Percentiles rank a stretch among this genome's conserved stretches.
These are phyloP conservation scores for Hura crepitans DNA, from an alignment of 441 rosid species.

Conservation along the genomic window DNA sequence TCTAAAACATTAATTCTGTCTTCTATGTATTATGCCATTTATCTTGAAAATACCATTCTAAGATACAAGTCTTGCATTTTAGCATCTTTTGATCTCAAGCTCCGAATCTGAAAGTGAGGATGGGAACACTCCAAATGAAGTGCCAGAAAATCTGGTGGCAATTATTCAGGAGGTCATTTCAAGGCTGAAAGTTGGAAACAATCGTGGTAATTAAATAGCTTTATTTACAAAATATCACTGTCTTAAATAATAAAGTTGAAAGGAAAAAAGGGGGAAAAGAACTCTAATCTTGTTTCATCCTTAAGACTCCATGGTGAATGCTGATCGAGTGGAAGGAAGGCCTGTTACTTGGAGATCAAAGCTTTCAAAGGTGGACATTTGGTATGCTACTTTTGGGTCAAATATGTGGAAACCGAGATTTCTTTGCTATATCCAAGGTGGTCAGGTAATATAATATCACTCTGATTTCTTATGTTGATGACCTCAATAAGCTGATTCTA, in stretches of 20 bases:
- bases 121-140: constrained; percentile 19
- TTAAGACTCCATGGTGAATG: constrained; percentile 15
- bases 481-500: too few relatives aligned
- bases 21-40: not conserved
- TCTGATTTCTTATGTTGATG: constrained; percentile 1
- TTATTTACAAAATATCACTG: not conserved
- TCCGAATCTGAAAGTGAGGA: constrained; percentile 64
- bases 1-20: not conserved
- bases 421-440: constrained; percentile 83
- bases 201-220: constrained; percentile 34
- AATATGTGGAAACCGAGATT: constrained; percentile 85
- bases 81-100: constrained; percentile 49
- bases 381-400: constrained; percentile 89
- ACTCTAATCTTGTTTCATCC: not conserved
- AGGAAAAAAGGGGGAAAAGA: constrained; percentile 6
- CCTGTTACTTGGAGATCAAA: constrained; percentile 59
- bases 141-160: constrained; percentile 28
- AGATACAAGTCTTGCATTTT: constrained; percentile 33
- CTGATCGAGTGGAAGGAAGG: constrained; percentile 31
- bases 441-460: constrained; percentile 49
- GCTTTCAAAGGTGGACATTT: constrained; percentile 61
- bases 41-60: constrained; percentile 11
- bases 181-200: constrained; percentile 49
- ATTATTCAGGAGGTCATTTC: constrained; percentile 40
- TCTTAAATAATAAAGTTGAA: too few relatives aligned